Evolutionary conservation across 129 eudicot species (phyloP), one percentile per base, ranked within the genome.

Genomic region (Flaveria bidentis): DNA sequence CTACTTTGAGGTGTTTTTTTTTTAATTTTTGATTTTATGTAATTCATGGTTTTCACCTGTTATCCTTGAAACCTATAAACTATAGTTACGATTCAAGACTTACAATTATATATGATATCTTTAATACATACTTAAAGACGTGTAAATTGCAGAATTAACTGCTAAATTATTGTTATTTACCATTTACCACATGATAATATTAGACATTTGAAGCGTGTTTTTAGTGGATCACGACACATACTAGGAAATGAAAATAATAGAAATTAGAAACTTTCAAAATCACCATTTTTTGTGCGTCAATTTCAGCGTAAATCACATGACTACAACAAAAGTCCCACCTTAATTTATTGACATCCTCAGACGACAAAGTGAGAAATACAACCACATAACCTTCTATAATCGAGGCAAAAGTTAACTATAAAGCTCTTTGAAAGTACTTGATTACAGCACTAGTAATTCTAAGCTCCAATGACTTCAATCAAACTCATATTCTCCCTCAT

Each of bases 381-480:
- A 30, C 69, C 44, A 63, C 69, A 15, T 63, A 26, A 52, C 63
- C 44, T 7, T 71, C 75, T 51, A 70, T 15, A 49, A 71, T 51
- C 28, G 30, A 49, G 46, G 26, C 5, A 14, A 71, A 71, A 51
- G 28, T 16, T 14, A 51, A 71, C n/a, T 71, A 51, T 51, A 71
- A 71, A 71, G 14, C 2, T 22, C 3, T 14, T 9, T 11, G 10
- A 22, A 14, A 18, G 4, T 25, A 30, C 16, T 69, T 69, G 26
- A 71, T 71, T 26, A 25, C 23, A 2, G 9, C 16, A 53, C 17
- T 17, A n/a, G 52, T 51, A 15, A 33, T 6, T 28, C 15, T 14
- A 13, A 70, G 28, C 72, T 2, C 12, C 9, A 3, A 74, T 74
- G 78, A 58, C 78, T 50, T 50, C 62, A 61, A n/a, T 73, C 57